Base-by-base conservation (phyloP, 2,329 filamentous ascomycete species). In the Cytospora leucostoma region DNA sequence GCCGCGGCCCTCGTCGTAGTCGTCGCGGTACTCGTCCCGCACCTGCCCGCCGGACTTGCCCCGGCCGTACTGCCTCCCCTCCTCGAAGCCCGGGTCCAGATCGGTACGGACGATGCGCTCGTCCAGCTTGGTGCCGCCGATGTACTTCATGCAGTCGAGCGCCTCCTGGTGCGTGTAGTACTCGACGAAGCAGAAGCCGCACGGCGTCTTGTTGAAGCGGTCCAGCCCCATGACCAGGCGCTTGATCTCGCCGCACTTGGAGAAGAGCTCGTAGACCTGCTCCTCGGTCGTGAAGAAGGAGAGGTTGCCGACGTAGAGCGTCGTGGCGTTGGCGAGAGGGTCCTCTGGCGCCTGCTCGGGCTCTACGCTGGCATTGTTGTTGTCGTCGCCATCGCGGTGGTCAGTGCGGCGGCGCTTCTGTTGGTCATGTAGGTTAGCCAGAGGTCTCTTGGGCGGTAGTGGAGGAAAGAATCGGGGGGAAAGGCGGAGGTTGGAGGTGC, bases 201-300 rank as follows among this genome's bases (percentile, higher is more conserved):
- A 99, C 1, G 95, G 95, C 0, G 95, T 99, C 81, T 99, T 99
- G 77, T 90, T 91, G 82, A 95, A 97, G 63, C 95, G 90, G 75
- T 99, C 95, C 59, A 99, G 87, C 56, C 95, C 95, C 95, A 99
- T 99, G 68, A 99, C 87, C 55, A 99, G 86, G 34, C 95, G 91
- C 80, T 99, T 99, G 79, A 99, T 96, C 80, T 98, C 95, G 72
- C 95, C 95, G 77, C 93, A 94, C 83, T 97, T 97, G 65, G 90
- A 88, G 77, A 97, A 97, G 55, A 97, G 87, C 78, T 98, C 94
- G 77, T 98, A 94, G 65, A 99, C 97, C 76, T 99, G 95, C 79
- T 99, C 95, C 76, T 99, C 95, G 62, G 95, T 99, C 32, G 95
- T 99, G 83, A 97, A 97, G 80, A 97, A 97, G 49, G 93, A 96